These are phyloP conservation scores for Chlamydomonas incerta DNA, from an alignment of 139 green algal genomes.

Conservation along the genomic window DNA sequence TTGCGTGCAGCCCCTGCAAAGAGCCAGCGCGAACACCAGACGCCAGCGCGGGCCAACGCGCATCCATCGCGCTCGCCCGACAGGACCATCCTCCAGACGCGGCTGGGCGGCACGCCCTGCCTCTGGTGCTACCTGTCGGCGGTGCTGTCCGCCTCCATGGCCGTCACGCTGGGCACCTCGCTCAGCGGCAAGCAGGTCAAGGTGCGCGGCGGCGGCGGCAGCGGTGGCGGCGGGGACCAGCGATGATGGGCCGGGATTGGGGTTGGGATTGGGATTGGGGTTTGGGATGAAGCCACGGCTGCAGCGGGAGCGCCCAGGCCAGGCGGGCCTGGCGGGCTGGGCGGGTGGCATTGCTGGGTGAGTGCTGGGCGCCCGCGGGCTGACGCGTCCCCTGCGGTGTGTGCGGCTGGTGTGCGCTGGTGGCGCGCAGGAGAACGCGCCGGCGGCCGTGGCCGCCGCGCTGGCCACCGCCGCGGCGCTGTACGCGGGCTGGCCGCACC, in stretches of 20 bases:
- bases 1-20: too few species aligned
- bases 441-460: slow-evolving; percentile 31
- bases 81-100: slow-evolving; percentile 73
- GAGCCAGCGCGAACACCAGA: too few species aligned
- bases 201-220: background rate
- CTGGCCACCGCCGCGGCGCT: slow-evolving; percentile 11
- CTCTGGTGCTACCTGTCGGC: slow-evolving; percentile 82
- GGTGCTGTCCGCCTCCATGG: slow-evolving; percentile 64
- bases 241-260: background rate
- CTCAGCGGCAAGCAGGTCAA: slow-evolving; percentile 2
- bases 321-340: too few species aligned
- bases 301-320: too few species aligned
- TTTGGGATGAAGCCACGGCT: too few species aligned
- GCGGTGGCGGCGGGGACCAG: background rate
- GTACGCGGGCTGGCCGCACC: slow-evolving; percentile 15
- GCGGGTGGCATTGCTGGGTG: too few species aligned
- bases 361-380: too few species aligned
- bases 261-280: too few species aligned
- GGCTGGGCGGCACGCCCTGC: slow-evolving; percentile 75
- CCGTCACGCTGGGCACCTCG: slow-evolving; percentile 19
- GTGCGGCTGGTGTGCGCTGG: too few species aligned
- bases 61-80: too few species aligned
- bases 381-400: background rate
- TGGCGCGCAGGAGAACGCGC: slow-evolving; percentile 16
- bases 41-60: too few species aligned